Percentiles rank a stretch among this genome's conserved stretches.
phyloP scores from a whole-genome alignment of 2,329 filamentous ascomycete species.

The Aspergillus thermomutatus region DNA sequence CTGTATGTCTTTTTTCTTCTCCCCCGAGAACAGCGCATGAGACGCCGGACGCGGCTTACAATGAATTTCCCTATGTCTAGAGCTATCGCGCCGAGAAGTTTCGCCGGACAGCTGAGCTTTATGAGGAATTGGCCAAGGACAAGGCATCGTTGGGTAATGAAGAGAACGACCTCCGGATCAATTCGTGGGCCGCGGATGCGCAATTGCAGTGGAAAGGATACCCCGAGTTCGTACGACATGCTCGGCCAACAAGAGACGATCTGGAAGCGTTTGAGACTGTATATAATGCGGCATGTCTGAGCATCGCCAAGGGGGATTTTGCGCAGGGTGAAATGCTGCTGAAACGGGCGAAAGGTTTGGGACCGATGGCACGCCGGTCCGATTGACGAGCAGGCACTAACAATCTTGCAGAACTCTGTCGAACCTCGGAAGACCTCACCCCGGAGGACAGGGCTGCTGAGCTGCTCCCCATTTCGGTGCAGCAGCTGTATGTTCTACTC shows the following conservation, averaged over 20 bases:
- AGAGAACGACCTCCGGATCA: constrained; percentile 60
- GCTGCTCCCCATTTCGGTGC: constrained; percentile 58
- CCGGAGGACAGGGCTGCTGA: constrained; percentile 60
- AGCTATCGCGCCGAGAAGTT: constrained; percentile 61
- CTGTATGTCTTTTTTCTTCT: constrained; percentile 38
- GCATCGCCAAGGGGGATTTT: constrained; percentile 59
- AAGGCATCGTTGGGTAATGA: constrained; percentile 44
- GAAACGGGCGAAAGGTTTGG: constrained; percentile 54
- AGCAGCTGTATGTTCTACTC: constrained; percentile 59
- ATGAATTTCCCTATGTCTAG: constrained; percentile 11
- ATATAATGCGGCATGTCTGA: constrained; percentile 63
- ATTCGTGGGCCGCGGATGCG: constrained; percentile 58
- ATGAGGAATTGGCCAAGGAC: constrained; percentile 48
- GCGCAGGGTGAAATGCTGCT: constrained; percentile 57
- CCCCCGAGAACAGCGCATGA: not conserved
- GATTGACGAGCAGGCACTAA: constrained; percentile 5
- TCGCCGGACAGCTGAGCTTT: constrained; percentile 51
- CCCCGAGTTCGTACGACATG: constrained; percentile 49
- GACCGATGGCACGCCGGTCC: not conserved
- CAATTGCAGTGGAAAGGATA: constrained; percentile 60
- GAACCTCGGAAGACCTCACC: constrained; percentile 56
- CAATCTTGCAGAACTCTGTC: constrained; percentile 50
- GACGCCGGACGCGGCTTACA: not conserved
- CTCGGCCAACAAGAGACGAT: constrained; percentile 56
- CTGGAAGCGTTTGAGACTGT: constrained; percentile 63